A percentile compares a stretch with the other conserved stretches of the same genome.
Conservation (phyloP, 1,139 yeast species). For the Eremothecium gossypii region DNA sequence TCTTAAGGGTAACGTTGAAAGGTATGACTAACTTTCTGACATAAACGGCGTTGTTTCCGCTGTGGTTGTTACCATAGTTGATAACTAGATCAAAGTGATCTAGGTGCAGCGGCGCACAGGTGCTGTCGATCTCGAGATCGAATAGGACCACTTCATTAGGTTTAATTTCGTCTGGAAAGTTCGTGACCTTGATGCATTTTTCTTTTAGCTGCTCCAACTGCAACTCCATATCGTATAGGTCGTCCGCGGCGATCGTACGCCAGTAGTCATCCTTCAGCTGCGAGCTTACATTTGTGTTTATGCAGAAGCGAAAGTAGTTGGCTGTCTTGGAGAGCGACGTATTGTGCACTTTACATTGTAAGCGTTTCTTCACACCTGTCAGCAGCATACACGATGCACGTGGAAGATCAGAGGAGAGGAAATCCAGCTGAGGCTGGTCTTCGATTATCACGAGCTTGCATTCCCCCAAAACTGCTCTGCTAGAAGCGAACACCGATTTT, state of each 20-base stretch:
- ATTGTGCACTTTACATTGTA: constrained; percentile 49
- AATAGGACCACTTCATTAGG: constrained; percentile 30
- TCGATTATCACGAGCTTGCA: constrained; percentile 20
- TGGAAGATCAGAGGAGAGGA: constrained; percentile 17
- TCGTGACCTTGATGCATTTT: constrained; percentile 14
- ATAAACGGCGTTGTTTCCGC: constrained; percentile 20
- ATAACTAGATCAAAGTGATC: constrained; percentile 20
- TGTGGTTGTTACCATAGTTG: constrained; percentile 20
- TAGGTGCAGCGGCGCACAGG: constrained; percentile 30
- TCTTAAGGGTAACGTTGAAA: constrained; percentile 30
- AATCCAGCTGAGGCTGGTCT: constrained; percentile 26
- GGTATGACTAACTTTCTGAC: constrained; percentile 21
- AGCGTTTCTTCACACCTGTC: constrained; percentile 60
- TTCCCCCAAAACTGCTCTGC: constrained; percentile 6
- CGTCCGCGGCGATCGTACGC: constrained; percentile 24
- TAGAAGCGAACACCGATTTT: constrained; percentile 1
- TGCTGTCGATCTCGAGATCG: constrained; percentile 38
- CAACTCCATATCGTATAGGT: constrained; percentile 20
- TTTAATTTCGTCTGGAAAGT: constrained; percentile 15
- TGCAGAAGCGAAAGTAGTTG: constrained; percentile 19
- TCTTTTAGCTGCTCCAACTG: constrained; percentile 20
- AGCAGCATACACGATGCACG: constrained; percentile 43
- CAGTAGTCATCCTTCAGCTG: constrained; percentile 24
- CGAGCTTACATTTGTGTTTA: constrained; percentile 21
- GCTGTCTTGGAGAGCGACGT: constrained; percentile 25